These are phyloP conservation scores for Leccinum incarnatum DNA, from an alignment of 768 basidiomycete species.

Conservation along the genomic window DNA sequence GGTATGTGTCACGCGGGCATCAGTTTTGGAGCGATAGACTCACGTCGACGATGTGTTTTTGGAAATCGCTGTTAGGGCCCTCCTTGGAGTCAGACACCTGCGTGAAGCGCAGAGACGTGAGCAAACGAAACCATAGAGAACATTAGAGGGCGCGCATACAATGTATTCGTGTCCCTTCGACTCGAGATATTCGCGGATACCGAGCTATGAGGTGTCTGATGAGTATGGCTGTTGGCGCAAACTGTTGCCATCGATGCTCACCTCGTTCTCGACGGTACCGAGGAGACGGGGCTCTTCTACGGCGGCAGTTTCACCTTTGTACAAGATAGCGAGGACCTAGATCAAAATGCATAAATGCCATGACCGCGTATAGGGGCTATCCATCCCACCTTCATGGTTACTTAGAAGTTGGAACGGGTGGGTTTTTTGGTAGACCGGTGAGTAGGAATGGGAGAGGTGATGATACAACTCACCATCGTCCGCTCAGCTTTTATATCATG, in stretches of 20 bases:
- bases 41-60: constrained; percentile 80
- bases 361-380: neutral
- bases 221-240: neutral
- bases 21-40: constrained; percentile 24
- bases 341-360: neutral
- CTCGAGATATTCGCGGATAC: constrained; percentile 65
- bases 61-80: constrained; percentile 75
- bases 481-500: constrained; percentile 20
- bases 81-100: constrained; percentile 83
- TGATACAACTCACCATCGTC: neutral
- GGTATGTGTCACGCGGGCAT: constrained; percentile 10
- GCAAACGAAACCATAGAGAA: neutral
- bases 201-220: constrained; percentile 49
- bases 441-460: constrained; percentile 9
- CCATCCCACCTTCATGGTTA: constrained; percentile 43
- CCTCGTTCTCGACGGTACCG: constrained; percentile 80
- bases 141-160: constrained; percentile 36
- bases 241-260: constrained; percentile 22
- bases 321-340: constrained; percentile 73
- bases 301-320: constrained; percentile 66
- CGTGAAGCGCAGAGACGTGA: constrained; percentile 1
- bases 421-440: neutral
- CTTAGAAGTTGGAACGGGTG: neutral
- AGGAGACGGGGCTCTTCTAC: constrained; percentile 69
- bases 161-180: constrained; percentile 73